Evolutionary conservation across 2,329 filamentous ascomycete species (phyloP).

Genomic region (Pseudonectria foliicola): DNA sequence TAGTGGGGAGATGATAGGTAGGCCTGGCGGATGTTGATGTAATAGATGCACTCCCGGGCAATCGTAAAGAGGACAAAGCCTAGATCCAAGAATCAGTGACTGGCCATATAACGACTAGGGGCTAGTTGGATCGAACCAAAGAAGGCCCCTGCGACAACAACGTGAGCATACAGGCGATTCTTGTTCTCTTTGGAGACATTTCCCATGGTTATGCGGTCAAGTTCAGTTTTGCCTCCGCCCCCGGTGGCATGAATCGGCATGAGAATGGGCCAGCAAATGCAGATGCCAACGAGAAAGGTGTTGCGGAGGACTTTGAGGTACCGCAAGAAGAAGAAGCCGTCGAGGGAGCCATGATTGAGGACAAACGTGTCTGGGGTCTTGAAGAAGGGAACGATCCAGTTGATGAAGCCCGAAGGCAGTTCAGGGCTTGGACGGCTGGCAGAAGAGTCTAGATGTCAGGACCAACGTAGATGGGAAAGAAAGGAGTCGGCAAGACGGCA

Average conservation of each 20-base stretch:
- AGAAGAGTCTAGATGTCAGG: background rate
- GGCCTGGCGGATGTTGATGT: conserved; percentile 86
- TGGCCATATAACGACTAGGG: background rate
- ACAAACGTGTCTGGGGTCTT: conserved; percentile 68
- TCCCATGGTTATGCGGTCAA: conserved; percentile 72
- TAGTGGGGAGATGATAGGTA: conserved; percentile 83
- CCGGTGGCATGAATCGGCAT: conserved; percentile 85
- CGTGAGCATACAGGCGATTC: conserved; percentile 70
- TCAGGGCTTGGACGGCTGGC: conserved; percentile 49
- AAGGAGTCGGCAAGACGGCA: conserved; percentile 14
- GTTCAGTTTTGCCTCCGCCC: conserved; percentile 52
- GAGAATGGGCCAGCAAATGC: conserved; percentile 80
- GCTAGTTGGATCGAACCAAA: conserved; percentile 30
- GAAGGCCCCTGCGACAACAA: conserved; percentile 74
- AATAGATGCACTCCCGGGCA: conserved; percentile 82
- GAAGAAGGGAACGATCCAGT: conserved; percentile 63
- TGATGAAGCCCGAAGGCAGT: conserved; percentile 54
- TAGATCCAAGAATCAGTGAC: conserved; percentile 22
- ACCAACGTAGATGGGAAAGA: too few relatives aligned
- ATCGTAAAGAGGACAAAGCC: conserved; percentile 84
- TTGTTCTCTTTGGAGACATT: conserved; percentile 56
- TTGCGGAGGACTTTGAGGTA: conserved; percentile 63
- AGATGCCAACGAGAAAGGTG: conserved; percentile 76
- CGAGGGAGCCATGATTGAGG: conserved; percentile 84
- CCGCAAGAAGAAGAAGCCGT: conserved; percentile 84